Evolutionary conservation across 371 early-diverging fungal genomes (phyloP), one percentile per base, ranked within the genome.

Genomic region (Saksenaea vasiformis): DNA sequence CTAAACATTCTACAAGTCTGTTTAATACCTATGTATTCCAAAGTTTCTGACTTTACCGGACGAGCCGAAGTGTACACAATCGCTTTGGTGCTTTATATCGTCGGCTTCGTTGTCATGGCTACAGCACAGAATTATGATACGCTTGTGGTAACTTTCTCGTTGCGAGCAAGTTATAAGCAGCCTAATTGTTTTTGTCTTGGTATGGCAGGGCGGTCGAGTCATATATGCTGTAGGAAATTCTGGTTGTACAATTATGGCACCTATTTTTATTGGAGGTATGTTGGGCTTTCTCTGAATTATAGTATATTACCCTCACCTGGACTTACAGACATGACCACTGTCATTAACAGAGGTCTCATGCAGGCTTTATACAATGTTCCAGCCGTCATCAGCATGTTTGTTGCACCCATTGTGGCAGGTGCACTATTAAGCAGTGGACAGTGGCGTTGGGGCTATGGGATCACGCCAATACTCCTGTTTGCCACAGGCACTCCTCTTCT

Each of bases 241-340:
- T 3, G 81, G 78, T 43, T 70, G 70, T 57, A 58, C 61, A 17
- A 67, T 75, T 27, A 39, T 81, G 19, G 77, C 75, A 10, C 79
- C 72, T 26, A 69, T 81, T 51, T 62, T 81, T 35, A 76, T 81
- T 61, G 78, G 74, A 58, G 78, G 75, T 74, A 78, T 36, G 77
- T 73, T 14, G 77, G 74, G 77, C 71, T 41, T 19, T 15, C 2
- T 31, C 7, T 31, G 31, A 31, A n/a, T n/a, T 31, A 31, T 31
- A 7, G 7, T 31, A 31, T 31, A 7, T 7, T 7, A 7, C 2
- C 31, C 31, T 31, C 24, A 35, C 8, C 4, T 28, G 55, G 7
- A 54, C 35, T 69, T 53, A 7, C 51, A 56, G 77, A 78, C 54
- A 63, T 71, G 10, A 62, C 77, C 10, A 65, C 68, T 35, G 44